Base-by-base conservation (phyloP, 164 flowering plant species). In the Kalanchoe fedtschenkoi region DNA sequence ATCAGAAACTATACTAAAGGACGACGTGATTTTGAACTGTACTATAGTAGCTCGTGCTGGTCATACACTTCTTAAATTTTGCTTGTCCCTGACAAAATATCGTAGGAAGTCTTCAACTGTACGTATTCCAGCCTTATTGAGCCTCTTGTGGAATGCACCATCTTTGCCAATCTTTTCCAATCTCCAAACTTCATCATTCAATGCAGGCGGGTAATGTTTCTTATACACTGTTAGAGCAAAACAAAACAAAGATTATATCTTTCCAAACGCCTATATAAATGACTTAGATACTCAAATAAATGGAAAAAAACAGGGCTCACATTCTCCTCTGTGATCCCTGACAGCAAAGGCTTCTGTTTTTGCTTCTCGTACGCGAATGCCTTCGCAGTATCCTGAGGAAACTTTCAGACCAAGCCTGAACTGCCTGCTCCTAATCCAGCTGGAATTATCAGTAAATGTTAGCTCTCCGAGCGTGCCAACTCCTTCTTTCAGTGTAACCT, bases 301-400 rank as follows among this genome's bases (percentile, higher is more conserved):
- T 1, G 10, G n/a, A 1, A 9, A 34, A 5, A 19, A 24, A 33
- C 0, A 47, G 42, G 69, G 75, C 85, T 71, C 72, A 93, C 99
- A 76, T 84, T 90, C 97, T 62, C 99, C 99, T 72, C 99, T 76
- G 67, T 93, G 99, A 79, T 93, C 97, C 80, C 86, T 90, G 58
- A 93, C 99, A 33, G 86, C 81, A 65, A 93, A 93, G 46, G 97
- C 91, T 43, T 88, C 97, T 59, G 99, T 88, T 73, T 90, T 93
- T 26, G 95, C 99, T 75, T 90, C 99, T 39, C 92, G 92, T 17
- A 93, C 72, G 22, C 92, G 90, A 62, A 82, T 61, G 10, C 83
- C 88, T 64, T 85, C 96, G 63, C 82, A 80, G 68, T 17, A 77
- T 32, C 95, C 95, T 6, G 95, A 73, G 33, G 88, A 75, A 71